Percentiles rank a stretch among this genome's conserved stretches.
Conservation (phyloP, 306 rosid species). For the Elaeagnus macrophylla region DNA sequence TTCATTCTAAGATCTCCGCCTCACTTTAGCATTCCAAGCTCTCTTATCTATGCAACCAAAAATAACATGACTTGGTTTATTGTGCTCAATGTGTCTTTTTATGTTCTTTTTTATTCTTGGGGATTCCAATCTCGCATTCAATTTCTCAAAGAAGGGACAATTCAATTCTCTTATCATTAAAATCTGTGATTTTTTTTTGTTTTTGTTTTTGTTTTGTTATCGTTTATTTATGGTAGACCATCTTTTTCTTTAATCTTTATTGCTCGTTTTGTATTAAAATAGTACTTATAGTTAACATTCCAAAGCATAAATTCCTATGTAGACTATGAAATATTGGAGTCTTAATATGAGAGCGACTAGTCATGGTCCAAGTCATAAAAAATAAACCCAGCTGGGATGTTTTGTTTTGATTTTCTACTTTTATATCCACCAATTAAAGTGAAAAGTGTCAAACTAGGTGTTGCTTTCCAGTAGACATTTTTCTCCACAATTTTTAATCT, state of each 20-base stretch:
- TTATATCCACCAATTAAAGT: slow-evolving; percentile 50
- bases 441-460: slow-evolving; percentile 42
- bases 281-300: slow-evolving; percentile 33
- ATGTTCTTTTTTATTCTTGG: slow-evolving; percentile 46
- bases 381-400: slow-evolving; percentile 28
- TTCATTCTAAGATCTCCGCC: slow-evolving; percentile 54
- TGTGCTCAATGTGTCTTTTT: slow-evolving; percentile 45
- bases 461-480: slow-evolving; percentile 50
- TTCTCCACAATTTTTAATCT: slow-evolving; percentile 8
- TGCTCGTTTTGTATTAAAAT: background rate
- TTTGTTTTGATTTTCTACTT: slow-evolving; percentile 34
- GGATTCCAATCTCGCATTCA: slow-evolving; percentile 15
- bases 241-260: slow-evolving; percentile 26
- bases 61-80: slow-evolving; percentile 40
- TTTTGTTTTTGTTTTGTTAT: slow-evolving; percentile 1
- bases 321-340: slow-evolving; percentile 35
- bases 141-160: slow-evolving; percentile 2
- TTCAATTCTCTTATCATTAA: slow-evolving; percentile 9
- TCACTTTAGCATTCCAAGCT: slow-evolving; percentile 89
- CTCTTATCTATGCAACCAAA: slow-evolving; percentile 62
- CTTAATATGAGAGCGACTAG: slow-evolving; percentile 46
- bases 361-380: slow-evolving; percentile 49
- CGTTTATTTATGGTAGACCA: slow-evolving; percentile 15
- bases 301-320: slow-evolving; percentile 52
- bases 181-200: slow-evolving; percentile 2